Evolutionary conservation across 768 basidiomycete species (phyloP), one percentile per base, ranked within the genome.

Genomic region (Inosperma sp.): DNA sequence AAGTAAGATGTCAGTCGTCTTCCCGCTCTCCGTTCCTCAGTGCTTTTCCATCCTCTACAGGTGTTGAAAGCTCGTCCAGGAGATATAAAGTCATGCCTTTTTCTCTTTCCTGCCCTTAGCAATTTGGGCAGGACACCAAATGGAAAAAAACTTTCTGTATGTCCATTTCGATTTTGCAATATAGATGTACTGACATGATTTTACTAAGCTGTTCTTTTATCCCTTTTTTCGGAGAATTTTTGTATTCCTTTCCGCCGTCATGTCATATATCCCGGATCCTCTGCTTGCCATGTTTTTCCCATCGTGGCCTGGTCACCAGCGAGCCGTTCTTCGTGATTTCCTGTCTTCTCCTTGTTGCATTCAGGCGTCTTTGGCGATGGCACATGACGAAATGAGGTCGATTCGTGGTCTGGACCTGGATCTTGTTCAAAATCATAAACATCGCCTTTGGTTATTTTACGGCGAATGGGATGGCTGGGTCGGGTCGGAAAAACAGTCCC

Each of bases 81-180:
- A 13, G 55, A 59, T 13, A 62, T 81, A 14, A 51, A 69, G 10
- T 71, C 72, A 4, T 67, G 72, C 2, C 83, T 86, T 54, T 61
- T 89, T 48, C 71, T 93, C 7, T 88, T 85, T 65, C 89, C 88
- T 0, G 81, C 87, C 0, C 69, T 89, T 27, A 75, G 76, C 2
- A 68, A 83, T 60, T 83, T 93, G 22, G 76, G 70, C 3, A 59
- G 68, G 12, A 83, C 84, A 0, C 85, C 84, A 3, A 86, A 86
- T 56, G 88, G 86, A 2, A 70, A 66, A 30, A 66, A 54, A 16
- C 64, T 89, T 21, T 79, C 76, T 41, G 84, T 86, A 57, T 59
- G 82, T 72, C 35, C 23, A 19, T 36, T 4, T 10, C 4, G 21
- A 23, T 6, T 8, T 35, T 16, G 16, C 30, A 35, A 10, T n/a